Evolutionary conservation across 768 basidiomycete genomes (phyloP).

Genomic region (Boletus subparvulus): DNA sequence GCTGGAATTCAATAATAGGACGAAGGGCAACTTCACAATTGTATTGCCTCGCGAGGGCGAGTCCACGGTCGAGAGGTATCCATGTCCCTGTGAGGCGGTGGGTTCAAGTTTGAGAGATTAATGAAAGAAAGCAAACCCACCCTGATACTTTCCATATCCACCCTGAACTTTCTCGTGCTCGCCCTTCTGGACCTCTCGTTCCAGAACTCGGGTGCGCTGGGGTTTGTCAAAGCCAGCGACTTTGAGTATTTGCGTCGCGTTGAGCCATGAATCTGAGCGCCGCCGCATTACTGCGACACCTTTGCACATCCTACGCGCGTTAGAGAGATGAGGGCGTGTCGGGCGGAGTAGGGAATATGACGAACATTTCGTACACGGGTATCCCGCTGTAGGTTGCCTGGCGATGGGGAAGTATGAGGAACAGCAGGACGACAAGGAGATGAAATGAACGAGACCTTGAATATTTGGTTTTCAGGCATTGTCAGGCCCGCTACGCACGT

Average conservation of each 20-base stretch:
- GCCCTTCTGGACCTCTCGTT: slow-evolving; percentile 97
- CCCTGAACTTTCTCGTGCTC: slow-evolving; percentile 99
- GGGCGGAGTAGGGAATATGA: slow-evolving; percentile 34
- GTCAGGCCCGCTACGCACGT: slow-evolving; percentile 11
- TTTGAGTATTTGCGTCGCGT: slow-evolving; percentile 98
- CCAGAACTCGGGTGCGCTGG: slow-evolving; percentile 93
- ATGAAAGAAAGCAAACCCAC: slow-evolving; percentile 43
- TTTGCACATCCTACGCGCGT: slow-evolving; percentile 82
- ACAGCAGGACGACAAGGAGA: not conserved
- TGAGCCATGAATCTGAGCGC: slow-evolving; percentile 94
- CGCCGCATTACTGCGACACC: slow-evolving; percentile 97
- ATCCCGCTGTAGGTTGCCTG: slow-evolving; percentile 93
- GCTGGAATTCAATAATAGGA: slow-evolving; percentile 93
- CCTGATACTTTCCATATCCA: slow-evolving; percentile 99
- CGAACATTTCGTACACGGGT: slow-evolving; percentile 89
- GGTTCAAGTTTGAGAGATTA: not conserved
- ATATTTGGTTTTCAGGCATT: slow-evolving; percentile 86
- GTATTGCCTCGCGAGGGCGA: slow-evolving; percentile 86
- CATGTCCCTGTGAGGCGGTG: slow-evolving; percentile 75
- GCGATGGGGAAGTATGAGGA: slow-evolving; percentile 7
- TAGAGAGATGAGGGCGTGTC: slow-evolving; percentile 35
- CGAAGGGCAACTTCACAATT: slow-evolving; percentile 84
- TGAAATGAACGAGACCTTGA: slow-evolving; percentile 58
- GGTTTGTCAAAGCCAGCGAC: slow-evolving; percentile 99
- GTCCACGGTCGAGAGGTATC: slow-evolving; percentile 93